phyloP scores from a whole-genome alignment of 2,329 filamentous ascomycete species.

The Diaporthe caulivora region DNA sequence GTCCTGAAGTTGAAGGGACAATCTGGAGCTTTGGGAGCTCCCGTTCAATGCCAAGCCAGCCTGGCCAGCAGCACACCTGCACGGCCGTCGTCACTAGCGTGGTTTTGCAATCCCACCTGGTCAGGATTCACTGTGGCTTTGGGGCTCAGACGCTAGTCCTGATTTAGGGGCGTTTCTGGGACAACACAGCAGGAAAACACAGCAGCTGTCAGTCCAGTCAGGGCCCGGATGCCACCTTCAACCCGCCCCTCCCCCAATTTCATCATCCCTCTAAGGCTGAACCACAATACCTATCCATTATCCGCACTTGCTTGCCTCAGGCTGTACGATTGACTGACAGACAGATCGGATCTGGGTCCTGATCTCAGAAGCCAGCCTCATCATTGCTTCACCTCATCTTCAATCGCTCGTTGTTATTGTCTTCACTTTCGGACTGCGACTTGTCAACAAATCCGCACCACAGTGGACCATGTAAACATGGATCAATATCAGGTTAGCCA shows the following conservation, averaged over 20 bases:
- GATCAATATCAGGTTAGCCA: slow-evolving; percentile 50
- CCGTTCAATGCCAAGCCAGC: slow-evolving; percentile 14
- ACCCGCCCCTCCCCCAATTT: background rate
- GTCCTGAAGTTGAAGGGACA: slow-evolving; percentile 43
- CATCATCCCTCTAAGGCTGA: background rate
- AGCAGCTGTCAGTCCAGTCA: background rate
- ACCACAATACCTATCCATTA: slow-evolving; percentile 1
- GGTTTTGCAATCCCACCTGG: slow-evolving; percentile 10
- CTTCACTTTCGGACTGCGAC: slow-evolving; percentile 44
- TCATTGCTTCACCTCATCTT: background rate
- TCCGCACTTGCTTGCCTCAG: background rate
- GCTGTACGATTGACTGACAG: background rate
- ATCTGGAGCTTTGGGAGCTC: slow-evolving; percentile 23
- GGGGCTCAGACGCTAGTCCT: slow-evolving; percentile 21
- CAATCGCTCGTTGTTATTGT: background rate
- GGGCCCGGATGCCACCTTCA: background rate
- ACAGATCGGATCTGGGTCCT: background rate
- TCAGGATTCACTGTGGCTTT: slow-evolving; percentile 8
- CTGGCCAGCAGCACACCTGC: background rate
- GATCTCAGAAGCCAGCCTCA: background rate
- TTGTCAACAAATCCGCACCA: slow-evolving; percentile 41
- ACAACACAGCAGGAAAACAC: slow-evolving; percentile 25
- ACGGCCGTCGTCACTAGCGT: slow-evolving; percentile 8
- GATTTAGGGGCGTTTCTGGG: slow-evolving; percentile 9
- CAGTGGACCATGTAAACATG: slow-evolving; percentile 50